Evolutionary conservation across 805 yeast species (phyloP).

Genomic region (Ascoidea asiatica): DNA sequence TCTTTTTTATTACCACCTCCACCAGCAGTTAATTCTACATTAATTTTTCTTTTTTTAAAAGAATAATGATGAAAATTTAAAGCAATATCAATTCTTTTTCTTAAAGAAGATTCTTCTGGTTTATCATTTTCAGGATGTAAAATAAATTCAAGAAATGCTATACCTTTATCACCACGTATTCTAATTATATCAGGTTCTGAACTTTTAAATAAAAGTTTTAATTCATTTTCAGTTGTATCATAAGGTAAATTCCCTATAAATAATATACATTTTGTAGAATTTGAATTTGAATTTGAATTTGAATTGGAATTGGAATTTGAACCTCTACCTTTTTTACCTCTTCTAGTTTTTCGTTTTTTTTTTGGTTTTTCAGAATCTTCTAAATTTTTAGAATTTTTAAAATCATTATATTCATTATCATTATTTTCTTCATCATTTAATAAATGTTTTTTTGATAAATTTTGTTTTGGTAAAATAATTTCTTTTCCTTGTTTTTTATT

Average conservation of each 20-base stretch:
- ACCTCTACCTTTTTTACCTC: conserved; percentile 64
- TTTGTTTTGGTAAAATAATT: too few relatives aligned
- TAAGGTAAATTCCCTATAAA: conserved; percentile 89
- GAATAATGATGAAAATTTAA: conserved; percentile 69
- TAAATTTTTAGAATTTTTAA: conserved; percentile 13
- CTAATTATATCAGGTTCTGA: conserved; percentile 66
- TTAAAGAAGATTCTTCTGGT: conserved; percentile 25
- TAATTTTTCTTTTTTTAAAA: conserved; percentile 63
- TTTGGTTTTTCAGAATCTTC: conserved; percentile 28
- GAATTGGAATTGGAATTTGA: conserved; percentile 26
- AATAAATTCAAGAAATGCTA: conserved; percentile 76
- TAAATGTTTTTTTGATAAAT: too few relatives aligned
- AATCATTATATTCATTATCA: conserved; percentile 19
- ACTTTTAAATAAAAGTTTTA: conserved; percentile 60
- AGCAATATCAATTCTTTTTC: conserved; percentile 63
- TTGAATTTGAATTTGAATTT: conserved; percentile 8
- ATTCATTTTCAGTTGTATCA: conserved; percentile 45
- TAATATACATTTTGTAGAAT: conserved; percentile 58
- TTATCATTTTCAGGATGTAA: conserved; percentile 13
- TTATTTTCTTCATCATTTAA: conserved; percentile 26
- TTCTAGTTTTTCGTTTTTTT: conserved; percentile 63
- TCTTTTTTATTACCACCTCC: conserved; percentile 87
- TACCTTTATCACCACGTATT: conserved; percentile 74
- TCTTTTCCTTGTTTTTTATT: conserved; percentile 19
- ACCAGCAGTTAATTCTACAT: conserved; percentile 94